A percentile compares a stretch with the other conserved stretches of the same genome.
phyloP scores from a whole-genome alignment of 2,329 filamentous ascomycete species.

The Hypoxylon sp. region DNA sequence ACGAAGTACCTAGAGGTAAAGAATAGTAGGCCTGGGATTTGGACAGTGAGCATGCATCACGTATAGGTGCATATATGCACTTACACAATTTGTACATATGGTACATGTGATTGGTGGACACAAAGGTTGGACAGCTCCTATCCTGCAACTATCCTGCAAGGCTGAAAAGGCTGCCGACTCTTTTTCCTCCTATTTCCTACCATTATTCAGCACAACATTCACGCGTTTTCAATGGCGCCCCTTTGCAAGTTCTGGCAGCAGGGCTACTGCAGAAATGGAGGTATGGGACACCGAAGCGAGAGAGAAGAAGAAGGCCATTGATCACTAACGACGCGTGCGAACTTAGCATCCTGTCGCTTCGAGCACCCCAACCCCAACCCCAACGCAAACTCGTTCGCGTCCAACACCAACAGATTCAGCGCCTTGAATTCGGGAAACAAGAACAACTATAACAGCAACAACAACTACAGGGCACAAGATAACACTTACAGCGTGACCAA shows the following conservation, averaged over 20 bases:
- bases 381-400: conserved; percentile 46
- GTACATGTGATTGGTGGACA: too few species aligned
- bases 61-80: not conserved
- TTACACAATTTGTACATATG: too few species aligned
- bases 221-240: conserved; percentile 45
- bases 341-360: conserved; percentile 60
- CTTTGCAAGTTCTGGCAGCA: conserved; percentile 72
- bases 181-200: not conserved
- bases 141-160: conserved; percentile 2
- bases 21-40: too few species aligned
- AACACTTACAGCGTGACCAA: conserved; percentile 61
- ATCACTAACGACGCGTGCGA: not conserved
- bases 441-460: not conserved
- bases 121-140: not conserved
- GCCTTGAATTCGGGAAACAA: conserved; percentile 38
- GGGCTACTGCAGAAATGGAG: conserved; percentile 70
- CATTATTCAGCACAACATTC: conserved; percentile 1
- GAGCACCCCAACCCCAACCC: conserved; percentile 59
- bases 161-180: conserved; percentile 12
- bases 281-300: conserved; percentile 50
- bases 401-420: conserved; percentile 46
- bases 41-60: too few species aligned
- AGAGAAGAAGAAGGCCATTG: not conserved
- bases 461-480: conserved; percentile 16
- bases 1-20: not conserved